Conservation (phyloP, 192 early-diverging fungal genomes). For the Backusella australiensis region DNA sequence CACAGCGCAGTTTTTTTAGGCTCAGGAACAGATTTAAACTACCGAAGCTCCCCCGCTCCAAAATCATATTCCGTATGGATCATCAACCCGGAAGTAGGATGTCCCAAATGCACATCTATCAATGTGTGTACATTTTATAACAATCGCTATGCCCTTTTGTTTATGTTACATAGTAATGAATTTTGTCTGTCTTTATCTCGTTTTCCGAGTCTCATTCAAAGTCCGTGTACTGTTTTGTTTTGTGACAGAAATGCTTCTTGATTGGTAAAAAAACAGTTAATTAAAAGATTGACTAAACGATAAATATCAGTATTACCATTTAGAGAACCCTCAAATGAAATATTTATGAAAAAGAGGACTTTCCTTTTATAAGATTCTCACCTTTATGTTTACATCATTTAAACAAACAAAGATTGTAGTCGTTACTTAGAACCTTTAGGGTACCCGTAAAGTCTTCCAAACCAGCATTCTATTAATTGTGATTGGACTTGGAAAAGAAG, state of each 20-base stretch:
- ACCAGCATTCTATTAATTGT: too few species aligned
- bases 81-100: neutral
- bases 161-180: neutral
- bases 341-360: neutral
- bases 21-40: neutral
- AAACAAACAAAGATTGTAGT: neutral
- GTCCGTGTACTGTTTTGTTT: neutral
- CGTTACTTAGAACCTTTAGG: neutral
- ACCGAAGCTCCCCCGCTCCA: neutral
- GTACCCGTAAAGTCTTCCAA: too few species aligned
- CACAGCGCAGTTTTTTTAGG: neutral
- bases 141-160: neutral
- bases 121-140: neutral
- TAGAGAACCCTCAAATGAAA: neutral
- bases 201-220: neutral
- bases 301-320: neutral
- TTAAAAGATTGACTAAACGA: neutral
- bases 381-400: neutral
- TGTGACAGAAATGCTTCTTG: neutral
- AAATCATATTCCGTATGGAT: neutral
- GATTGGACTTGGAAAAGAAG: too few species aligned
- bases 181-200: neutral
- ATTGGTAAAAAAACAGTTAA: slow-evolving; percentile 1
- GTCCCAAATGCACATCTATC: neutral
- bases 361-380: neutral